Base-by-base conservation (phyloP, 768 basidiomycete species). In the Lactarius hengduanensis region DNA sequence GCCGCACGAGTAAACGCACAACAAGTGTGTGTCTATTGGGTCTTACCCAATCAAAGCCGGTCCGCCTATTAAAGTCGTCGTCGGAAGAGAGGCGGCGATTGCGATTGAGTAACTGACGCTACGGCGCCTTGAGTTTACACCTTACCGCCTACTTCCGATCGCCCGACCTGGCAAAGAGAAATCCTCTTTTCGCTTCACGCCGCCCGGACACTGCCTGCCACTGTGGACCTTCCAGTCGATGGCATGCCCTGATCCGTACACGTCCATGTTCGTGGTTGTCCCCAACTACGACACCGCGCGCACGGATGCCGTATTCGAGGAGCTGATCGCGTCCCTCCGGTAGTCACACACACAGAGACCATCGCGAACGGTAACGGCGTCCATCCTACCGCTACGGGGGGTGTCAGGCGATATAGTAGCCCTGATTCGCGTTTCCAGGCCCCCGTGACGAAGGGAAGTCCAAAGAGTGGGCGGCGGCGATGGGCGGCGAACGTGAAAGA, bases 31-130 rank as follows among this genome's bases (percentile, higher is more conserved):
- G 47, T 50, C 13, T 7, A 15, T 53, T 15, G 45, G 45, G n/a
- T 11, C n/a, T 10, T 28, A 53, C 50, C 11, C 45, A 50, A 13
- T 50, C 7, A 50, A n/a, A 50, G 22, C 47, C 1, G 47, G 47
- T 50, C 22, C 50, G 50, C 50, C 50, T 53, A 53, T 53, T 53
- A 53, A 53, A 53, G 50, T 53, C 50, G 50, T 53, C 50, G 50
- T 53, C 50, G 50, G 50, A 53, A 53, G 50, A 53, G 50, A 53
- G 50, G 50, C 50, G 50, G 50, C 13, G 50, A 53, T 53, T 22
- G 64, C 64, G 64, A 65, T 65, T 60, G 64, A 60, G 64, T 53
- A 53, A 53, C 50, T 53, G 50, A 53, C 50, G 50, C 50, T 53
- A 26, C 47, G 20, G 45, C 45, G 45, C 45, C 20, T 9, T 20